phyloP scores from a whole-genome alignment of 2,329 filamentous ascomycete genomes.

The Colletotrichum sp. region DNA sequence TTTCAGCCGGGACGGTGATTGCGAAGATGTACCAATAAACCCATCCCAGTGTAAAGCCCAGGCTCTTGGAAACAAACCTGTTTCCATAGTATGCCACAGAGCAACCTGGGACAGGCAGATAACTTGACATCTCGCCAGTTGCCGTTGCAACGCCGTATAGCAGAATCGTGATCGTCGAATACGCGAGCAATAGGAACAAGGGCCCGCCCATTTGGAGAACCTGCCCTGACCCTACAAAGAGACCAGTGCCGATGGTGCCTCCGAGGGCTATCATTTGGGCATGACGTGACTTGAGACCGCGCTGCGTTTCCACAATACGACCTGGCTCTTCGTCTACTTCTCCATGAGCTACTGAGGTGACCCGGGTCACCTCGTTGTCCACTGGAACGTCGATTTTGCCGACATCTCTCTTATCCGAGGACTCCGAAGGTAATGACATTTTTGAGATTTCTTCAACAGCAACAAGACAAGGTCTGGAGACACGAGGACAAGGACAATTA shows the following conservation, averaged over 20 bases:
- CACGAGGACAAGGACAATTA: background rate
- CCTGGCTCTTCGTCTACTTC: background rate
- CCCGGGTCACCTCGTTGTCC: background rate
- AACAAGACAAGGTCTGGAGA: background rate
- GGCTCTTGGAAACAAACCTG: slow-evolving; percentile 57
- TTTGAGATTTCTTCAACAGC: background rate
- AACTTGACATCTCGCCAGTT: slow-evolving; percentile 33
- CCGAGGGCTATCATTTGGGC: slow-evolving; percentile 52
- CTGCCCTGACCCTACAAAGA: slow-evolving; percentile 38
- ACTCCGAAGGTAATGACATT: background rate
- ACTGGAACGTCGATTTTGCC: background rate
- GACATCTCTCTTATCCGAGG: background rate
- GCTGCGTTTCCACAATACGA: background rate
- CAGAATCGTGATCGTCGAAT: background rate
- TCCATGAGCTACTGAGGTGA: background rate
- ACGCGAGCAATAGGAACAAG: slow-evolving; percentile 24
- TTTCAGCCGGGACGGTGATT: slow-evolving; percentile 43
- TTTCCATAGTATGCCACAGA: slow-evolving; percentile 19
- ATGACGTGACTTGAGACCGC: slow-evolving; percentile 43
- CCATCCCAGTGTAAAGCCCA: slow-evolving; percentile 61
- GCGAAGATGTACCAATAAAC: slow-evolving; percentile 62
- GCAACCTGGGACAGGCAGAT: background rate
- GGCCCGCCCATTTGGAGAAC: slow-evolving; percentile 39
- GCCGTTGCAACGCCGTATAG: slow-evolving; percentile 46
- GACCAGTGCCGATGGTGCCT: slow-evolving; percentile 51